These are phyloP conservation scores for Eremothecium gossypii DNA, from an alignment of 1,139 yeast species.

Conservation along the genomic window DNA sequence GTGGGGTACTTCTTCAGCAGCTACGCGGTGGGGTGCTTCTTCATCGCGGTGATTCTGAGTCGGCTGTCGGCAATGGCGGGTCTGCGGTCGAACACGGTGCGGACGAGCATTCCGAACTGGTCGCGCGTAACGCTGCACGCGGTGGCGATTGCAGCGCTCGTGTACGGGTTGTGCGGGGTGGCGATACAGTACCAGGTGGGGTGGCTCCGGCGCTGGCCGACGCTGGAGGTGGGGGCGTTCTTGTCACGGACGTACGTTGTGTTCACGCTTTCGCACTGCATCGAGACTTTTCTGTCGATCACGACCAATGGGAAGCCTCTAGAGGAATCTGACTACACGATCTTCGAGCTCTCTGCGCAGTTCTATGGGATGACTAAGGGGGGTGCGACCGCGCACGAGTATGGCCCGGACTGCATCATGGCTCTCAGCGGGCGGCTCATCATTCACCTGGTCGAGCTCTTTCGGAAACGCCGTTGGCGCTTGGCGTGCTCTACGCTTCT, in stretches of 20 bases:
- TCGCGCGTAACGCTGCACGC: constrained; percentile 14
- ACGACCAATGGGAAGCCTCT: constrained; percentile 20
- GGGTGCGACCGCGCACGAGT: constrained; percentile 8
- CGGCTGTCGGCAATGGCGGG: constrained; percentile 21
- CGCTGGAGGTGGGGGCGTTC: constrained; percentile 8
- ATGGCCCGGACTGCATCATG: constrained; percentile 19
- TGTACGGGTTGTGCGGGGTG: constrained; percentile 11
- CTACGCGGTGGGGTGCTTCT: constrained; percentile 17
- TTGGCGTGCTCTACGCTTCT: constrained; percentile 18
- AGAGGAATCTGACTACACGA: constrained; percentile 23
- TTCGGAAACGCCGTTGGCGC: constrained; percentile 15
- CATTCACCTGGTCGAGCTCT: constrained; percentile 24
- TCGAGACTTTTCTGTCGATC: constrained; percentile 22
- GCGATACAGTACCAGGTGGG: constrained; percentile 8
- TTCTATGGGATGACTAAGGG: constrained; percentile 15
- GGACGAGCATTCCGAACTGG: constrained; percentile 17
- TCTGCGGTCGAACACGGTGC: constrained; percentile 13
- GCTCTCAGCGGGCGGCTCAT: constrained; percentile 19
- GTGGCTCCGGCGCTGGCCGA: constrained; percentile 4
- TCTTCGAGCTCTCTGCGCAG: constrained; percentile 23
- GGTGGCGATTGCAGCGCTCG: constrained; percentile 12
- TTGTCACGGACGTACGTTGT: constrained; percentile 13
- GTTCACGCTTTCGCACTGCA: constrained; percentile 22
- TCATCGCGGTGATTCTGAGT: constrained; percentile 18
- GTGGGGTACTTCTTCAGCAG: constrained; percentile 17